Evolutionary conservation across 148 eudicot species (phyloP).

Genomic region (Chenopodium berlandieri): DNA sequence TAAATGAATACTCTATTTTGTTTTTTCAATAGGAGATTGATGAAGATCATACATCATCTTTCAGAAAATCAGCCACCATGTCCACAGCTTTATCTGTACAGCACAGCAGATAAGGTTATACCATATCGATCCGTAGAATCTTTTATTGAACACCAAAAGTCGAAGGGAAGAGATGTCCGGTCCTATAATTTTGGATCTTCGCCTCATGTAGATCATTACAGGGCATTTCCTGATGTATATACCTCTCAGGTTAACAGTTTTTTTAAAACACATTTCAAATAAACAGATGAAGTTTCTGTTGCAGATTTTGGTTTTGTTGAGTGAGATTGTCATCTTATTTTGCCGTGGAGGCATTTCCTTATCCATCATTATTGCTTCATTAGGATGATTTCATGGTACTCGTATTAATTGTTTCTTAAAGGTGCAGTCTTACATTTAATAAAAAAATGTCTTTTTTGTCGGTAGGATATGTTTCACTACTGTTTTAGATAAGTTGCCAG

Average conservation of each 20-base stretch:
- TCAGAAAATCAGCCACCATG: constrained; percentile 59
- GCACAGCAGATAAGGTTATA: constrained; percentile 82
- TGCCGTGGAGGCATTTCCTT: too few relatives aligned
- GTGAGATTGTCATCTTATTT: neutral
- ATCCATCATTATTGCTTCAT: too few relatives aligned
- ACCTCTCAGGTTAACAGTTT: constrained; percentile 52
- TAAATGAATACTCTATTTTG: constrained; percentile 6
- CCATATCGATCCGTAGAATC: constrained; percentile 60
- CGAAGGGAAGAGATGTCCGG: constrained; percentile 52
- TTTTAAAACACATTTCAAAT: constrained; percentile 43
- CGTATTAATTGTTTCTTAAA: too few relatives aligned
- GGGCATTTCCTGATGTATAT: constrained; percentile 70
- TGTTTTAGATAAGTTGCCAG: too few relatives aligned
- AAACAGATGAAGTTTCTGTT: neutral
- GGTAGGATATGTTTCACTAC: too few relatives aligned
- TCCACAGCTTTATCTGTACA: constrained; percentile 94
- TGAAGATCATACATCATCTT: constrained; percentile 44
- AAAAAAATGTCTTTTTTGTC: too few relatives aligned
- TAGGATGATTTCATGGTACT: too few relatives aligned
- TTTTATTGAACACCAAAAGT: constrained; percentile 66
- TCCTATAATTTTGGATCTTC: constrained; percentile 69
- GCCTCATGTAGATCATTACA: constrained; percentile 91
- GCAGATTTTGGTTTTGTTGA: neutral
- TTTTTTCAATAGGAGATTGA: constrained; percentile 56
- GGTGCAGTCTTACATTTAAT: too few relatives aligned